Base-by-base conservation (phyloP, 2,329 filamentous ascomycete species). In the Dothistroma pini region DNA sequence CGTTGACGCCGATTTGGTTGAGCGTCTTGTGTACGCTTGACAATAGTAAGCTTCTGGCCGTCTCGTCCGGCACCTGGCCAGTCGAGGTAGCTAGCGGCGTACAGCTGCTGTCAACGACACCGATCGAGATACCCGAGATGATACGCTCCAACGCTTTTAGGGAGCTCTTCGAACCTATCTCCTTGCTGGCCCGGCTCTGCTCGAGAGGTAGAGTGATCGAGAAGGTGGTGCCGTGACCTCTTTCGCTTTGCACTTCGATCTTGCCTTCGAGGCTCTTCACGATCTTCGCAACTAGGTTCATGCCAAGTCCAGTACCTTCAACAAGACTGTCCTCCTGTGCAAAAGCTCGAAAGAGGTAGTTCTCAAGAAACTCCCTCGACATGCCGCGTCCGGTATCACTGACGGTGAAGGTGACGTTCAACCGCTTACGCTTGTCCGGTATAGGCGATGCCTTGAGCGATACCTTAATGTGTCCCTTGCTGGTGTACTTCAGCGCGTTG, bases 381-480 rank as follows among this genome's bases (percentile, higher is more conserved):
- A 90, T 90, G 1, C 88, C 88, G 38, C 80, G 80, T 0, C 88
- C 88, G 0, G 86, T 87, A 66, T 91, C 88, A 0, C 78, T 76
- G 0, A 90, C 82, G 10, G 62, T 63, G 25, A 71, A 63, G 0
- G 63, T 64, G 12, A 66, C 70, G 49, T 68, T 68, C 57, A 67
- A 68, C 1, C 59, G 59, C 49, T 63, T 66, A 14, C 58, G 56
- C 56, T 64, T 68, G 11, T 67, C 63, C 4, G 64, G 57, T 6
- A 67, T 57, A 14, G 63, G 64, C 14, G 31, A 56, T 59, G 65
- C 62, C 19, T 59, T 66, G 41, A 74, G 56, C 0, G 66, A 66
- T 5, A 80, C 66, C 8, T 70, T 64, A 58, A 83, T 78, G 41
- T 72, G 76, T 0, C 80, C 79, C 21, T 71, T 62, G 0, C 67